Evolutionary conservation across 768 basidiomycete species (phyloP).

Genomic region (Russula emetica): DNA sequence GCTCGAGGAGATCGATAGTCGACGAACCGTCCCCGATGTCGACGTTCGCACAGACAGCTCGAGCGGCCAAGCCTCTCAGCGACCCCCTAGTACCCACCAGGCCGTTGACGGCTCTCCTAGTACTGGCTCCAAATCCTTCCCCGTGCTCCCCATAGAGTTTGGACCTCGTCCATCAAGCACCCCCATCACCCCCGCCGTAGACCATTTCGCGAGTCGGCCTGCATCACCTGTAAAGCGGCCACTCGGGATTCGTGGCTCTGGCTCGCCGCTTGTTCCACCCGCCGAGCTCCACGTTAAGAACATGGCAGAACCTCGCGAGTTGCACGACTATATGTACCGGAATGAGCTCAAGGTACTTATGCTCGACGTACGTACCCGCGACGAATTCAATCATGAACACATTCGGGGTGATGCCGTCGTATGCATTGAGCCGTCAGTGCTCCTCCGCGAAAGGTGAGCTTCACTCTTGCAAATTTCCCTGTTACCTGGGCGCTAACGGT

Average conservation of each 20-base stretch:
- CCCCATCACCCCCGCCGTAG: slow-evolving; percentile 55
- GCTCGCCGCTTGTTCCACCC: slow-evolving; percentile 36
- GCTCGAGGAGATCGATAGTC: slow-evolving; percentile 52
- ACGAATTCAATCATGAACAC: slow-evolving; percentile 70
- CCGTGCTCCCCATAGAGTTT: slow-evolving; percentile 43
- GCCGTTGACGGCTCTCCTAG: slow-evolving; percentile 19
- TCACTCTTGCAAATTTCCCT: neutral
- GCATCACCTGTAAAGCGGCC: slow-evolving; percentile 40
- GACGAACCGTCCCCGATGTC: slow-evolving; percentile 49
- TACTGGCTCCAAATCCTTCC: slow-evolving; percentile 35
- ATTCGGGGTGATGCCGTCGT: slow-evolving; percentile 66
- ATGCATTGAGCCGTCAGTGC: slow-evolving; percentile 80
- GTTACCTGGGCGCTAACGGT: neutral
- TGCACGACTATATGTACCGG: slow-evolving; percentile 42
- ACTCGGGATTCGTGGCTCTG: slow-evolving; percentile 43
- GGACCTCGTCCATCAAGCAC: slow-evolving; percentile 65
- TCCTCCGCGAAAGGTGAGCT: slow-evolving; percentile 63
- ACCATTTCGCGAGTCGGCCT: slow-evolving; percentile 58
- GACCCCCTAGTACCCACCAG: slow-evolving; percentile 32
- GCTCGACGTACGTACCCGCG: slow-evolving; percentile 77
- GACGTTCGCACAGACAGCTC: slow-evolving; percentile 34
- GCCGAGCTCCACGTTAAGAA: slow-evolving; percentile 29
- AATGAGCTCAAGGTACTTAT: slow-evolving; percentile 65
- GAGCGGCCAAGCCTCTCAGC: slow-evolving; percentile 23
- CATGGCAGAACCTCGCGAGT: slow-evolving; percentile 33